Percentiles rank a stretch among this genome's conserved stretches.
These are phyloP conservation scores for Cenchrus purpureus DNA, from an alignment of 176 grass and related monocot species.

Conservation along the genomic window DNA sequence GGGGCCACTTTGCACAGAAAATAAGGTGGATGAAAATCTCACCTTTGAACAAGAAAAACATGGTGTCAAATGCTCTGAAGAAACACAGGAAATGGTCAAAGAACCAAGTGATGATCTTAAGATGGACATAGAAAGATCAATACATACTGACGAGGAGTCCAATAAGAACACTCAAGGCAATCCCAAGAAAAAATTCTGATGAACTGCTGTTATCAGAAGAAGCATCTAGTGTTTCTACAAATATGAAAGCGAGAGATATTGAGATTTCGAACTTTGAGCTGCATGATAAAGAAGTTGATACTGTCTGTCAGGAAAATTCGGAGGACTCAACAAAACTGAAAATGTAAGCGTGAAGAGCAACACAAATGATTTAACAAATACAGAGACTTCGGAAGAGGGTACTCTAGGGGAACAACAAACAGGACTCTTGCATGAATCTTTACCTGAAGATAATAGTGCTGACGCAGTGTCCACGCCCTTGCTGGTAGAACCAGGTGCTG, in stretches of 20 bases:
- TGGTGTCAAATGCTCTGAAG: constrained; percentile 40
- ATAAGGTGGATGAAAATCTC: constrained; percentile 35
- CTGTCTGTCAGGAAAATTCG: constrained; percentile 39
- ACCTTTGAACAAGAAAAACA: constrained; percentile 44
- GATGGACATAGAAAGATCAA: constrained; percentile 25
- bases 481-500: constrained; percentile 30
- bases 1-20: constrained; percentile 22
- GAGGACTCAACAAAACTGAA: constrained; percentile 28
- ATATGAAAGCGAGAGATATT: constrained; percentile 39
- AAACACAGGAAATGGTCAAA: constrained; percentile 36
- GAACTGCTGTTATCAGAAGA: constrained; percentile 36
- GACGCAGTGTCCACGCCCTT: constrained; percentile 19
- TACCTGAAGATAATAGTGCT: constrained; percentile 31
- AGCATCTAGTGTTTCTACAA: constrained; percentile 20
- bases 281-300: constrained; percentile 24
- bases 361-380: constrained; percentile 32
- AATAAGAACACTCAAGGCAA: constrained; percentile 40
- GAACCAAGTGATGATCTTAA: constrained; percentile 39
- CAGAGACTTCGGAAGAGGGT: constrained; percentile 42
- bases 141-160: constrained; percentile 36
- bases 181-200: constrained; percentile 36
- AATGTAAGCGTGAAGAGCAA: constrained; percentile 38
- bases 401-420: constrained; percentile 40
- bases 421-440: constrained; percentile 26
- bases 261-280: not conserved